A percentile compares a stretch with the other conserved stretches of the same genome.
Conservation (phyloP, 805 yeast genomes). For the Jamesozyma piceae region DNA sequence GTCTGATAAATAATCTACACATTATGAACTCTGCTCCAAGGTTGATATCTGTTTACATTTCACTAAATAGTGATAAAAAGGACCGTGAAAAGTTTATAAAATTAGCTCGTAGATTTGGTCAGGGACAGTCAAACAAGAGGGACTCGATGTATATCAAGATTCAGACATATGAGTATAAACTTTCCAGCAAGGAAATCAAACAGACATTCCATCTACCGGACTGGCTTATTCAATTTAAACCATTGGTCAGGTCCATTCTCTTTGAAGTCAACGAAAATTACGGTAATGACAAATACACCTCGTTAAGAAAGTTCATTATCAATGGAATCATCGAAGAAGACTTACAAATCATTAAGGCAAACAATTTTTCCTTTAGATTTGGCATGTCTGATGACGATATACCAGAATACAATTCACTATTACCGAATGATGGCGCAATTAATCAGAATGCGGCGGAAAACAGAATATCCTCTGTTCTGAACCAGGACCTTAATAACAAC, state of each 20-base stretch:
- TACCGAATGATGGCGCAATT: too few species aligned
- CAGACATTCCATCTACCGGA: slow-evolving; percentile 28
- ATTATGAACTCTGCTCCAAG: slow-evolving; percentile 35
- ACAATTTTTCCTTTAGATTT: slow-evolving; percentile 11
- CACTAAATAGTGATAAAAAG: slow-evolving; percentile 9
- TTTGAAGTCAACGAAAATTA: slow-evolving; percentile 29
- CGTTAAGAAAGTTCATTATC: slow-evolving; percentile 32
- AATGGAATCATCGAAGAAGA: slow-evolving; percentile 37
- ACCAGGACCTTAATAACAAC: not conserved
- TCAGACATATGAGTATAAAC: slow-evolving; percentile 23
- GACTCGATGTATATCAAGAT: slow-evolving; percentile 23
- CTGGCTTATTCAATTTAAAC: slow-evolving; percentile 24
- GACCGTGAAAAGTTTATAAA: slow-evolving; percentile 7
- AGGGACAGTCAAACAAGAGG: slow-evolving; percentile 11
- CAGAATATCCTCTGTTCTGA: too few species aligned
- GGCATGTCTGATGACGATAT: slow-evolving; percentile 8
- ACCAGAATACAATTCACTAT: slow-evolving; percentile 16
- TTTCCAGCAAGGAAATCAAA: slow-evolving; percentile 15
- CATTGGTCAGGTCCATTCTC: slow-evolving; percentile 28
- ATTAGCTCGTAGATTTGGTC: slow-evolving; percentile 12
- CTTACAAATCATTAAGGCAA: slow-evolving; percentile 17
- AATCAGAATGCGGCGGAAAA: too few species aligned
- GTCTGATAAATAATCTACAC: slow-evolving; percentile 31
- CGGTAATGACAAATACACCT: slow-evolving; percentile 31
- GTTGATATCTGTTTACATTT: slow-evolving; percentile 27